Evolutionary conservation across 352 stramenopile genomes (phyloP).

Genomic region (Globisporangium emineosum): DNA sequence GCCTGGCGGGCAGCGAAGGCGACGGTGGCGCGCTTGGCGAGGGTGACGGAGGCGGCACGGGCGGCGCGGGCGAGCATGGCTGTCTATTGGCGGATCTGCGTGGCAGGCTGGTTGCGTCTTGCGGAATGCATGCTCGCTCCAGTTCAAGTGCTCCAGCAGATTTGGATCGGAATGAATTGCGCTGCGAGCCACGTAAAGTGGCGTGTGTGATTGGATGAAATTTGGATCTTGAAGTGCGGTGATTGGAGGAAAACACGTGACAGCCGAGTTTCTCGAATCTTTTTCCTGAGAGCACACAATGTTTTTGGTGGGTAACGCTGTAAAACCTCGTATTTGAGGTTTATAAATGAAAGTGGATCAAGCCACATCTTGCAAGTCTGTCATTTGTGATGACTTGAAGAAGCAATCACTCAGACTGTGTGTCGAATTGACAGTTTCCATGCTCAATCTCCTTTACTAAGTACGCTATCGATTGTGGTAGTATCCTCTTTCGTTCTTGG

Average conservation of each 20-base stretch:
- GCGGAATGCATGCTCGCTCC: constrained; percentile 2
- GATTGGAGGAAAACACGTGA: constrained; percentile 4
- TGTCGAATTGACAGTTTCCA: too few species aligned
- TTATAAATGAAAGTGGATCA: not conserved
- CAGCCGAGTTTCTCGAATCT: constrained; percentile 13
- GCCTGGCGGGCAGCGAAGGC: constrained; percentile 17
- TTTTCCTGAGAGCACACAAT: not conserved
- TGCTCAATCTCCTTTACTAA: too few species aligned
- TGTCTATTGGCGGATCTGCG: not conserved
- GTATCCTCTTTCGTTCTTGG: not conserved
- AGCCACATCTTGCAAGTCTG: not conserved
- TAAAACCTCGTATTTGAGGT: not conserved
- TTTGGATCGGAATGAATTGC: not conserved
- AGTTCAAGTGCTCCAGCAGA: not conserved
- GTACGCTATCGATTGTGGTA: not conserved
- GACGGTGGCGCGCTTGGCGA: constrained; percentile 24
- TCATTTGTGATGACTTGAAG: too few species aligned
- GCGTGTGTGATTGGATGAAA: not conserved
- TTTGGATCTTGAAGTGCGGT: not conserved
- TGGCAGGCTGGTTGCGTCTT: constrained; percentile 6
- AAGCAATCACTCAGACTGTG: not conserved
- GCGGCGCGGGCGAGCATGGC: constrained; percentile 46
- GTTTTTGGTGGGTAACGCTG: not conserved
- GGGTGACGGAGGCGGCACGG: constrained; percentile 27
- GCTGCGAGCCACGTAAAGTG: constrained; percentile 7